Conservation (phyloP, 257 asterid species). For the Solanum sitiens region DNA sequence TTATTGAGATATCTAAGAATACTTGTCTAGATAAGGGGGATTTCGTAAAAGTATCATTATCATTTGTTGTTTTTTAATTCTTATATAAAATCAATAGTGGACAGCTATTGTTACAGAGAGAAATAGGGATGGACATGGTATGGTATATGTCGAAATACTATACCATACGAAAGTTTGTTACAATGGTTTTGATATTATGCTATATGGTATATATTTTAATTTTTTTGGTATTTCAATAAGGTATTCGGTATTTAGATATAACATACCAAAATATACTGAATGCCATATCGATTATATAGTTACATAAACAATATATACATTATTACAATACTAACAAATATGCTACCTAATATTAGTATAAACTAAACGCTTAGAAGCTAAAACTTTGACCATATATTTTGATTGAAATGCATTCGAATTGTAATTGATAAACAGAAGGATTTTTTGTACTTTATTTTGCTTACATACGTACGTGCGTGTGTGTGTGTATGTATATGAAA, state of each 20-base stretch:
- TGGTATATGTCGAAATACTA: background rate
- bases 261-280: background rate
- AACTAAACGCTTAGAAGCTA: background rate
- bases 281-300: background rate
- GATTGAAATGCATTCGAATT: background rate
- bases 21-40: background rate
- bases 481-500: no score
- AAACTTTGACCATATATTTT: no score
- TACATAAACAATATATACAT: background rate
- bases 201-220: background rate
- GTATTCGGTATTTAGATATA: background rate
- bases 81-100: fast-evolving
- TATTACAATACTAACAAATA: no score
- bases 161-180: no score
- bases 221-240: no score
- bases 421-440: background rate
- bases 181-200: background rate
- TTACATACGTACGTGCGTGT: no score
- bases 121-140: background rate
- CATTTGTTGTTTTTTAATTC: background rate
- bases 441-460: background rate
- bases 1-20: no score
- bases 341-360: background rate
- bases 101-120: background rate
- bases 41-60: background rate